phyloP scores from a whole-genome alignment of 352 stramenopile species.

The Ophiocytium majus region DNA sequence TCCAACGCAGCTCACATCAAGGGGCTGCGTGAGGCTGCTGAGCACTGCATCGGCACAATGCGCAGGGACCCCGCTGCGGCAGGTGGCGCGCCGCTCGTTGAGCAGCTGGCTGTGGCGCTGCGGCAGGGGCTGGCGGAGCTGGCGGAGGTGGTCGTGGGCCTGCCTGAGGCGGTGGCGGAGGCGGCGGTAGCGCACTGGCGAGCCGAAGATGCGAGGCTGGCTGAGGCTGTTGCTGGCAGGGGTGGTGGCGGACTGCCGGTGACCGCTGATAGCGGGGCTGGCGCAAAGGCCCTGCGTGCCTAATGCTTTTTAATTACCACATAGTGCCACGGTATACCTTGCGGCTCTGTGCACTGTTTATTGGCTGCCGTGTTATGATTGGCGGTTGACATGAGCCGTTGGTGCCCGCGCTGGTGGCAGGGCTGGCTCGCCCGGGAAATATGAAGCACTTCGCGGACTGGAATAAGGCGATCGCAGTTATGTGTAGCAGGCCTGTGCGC shows the following conservation, averaged over 20 bases:
- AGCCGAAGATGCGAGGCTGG: background rate
- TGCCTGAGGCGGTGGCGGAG: background rate
- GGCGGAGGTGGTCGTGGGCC: background rate
- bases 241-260: background rate
- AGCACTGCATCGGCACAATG: background rate
- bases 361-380: background rate
- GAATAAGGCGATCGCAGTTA: too few species aligned
- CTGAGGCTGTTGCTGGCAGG: too few species aligned
- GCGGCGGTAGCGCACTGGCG: background rate
- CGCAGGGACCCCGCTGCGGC: background rate
- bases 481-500: too few species aligned
- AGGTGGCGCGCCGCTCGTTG: background rate
- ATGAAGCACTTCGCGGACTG: too few species aligned
- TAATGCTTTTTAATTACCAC: too few species aligned
- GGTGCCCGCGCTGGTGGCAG: too few species aligned
- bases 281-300: too few species aligned
- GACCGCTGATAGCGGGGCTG: background rate
- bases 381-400: too few species aligned
- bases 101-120: background rate
- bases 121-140: background rate
- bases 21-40: background rate
- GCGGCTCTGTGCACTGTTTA: background rate
- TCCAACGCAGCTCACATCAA: background rate
- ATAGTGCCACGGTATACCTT: background rate
- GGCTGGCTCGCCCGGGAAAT: too few species aligned